Conservation (phyloP, 306 rosid species). For the Vigna reflexopilosa region DNA sequence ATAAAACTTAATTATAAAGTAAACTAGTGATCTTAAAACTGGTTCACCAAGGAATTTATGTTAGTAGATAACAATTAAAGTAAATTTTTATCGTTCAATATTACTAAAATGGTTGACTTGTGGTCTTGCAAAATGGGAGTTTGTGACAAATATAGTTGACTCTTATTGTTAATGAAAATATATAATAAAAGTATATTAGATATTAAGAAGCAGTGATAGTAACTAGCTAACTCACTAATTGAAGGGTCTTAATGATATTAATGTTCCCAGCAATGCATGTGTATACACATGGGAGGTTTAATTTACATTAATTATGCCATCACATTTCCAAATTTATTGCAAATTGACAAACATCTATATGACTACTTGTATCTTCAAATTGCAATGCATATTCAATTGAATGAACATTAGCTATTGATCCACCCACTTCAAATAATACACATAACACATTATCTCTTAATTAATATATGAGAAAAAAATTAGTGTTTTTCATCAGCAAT, state of each 20-base stretch:
- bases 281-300: conserved; percentile 25
- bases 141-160: not conserved
- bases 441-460: not conserved
- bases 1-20: not conserved
- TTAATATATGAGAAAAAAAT: not conserved
- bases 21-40: not conserved
- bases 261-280: conserved; percentile 3
- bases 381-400: not conserved
- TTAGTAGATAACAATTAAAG: too few relatives aligned
- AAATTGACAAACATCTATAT: not conserved
- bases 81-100: not conserved
- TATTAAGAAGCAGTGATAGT: not conserved
- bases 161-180: not conserved
- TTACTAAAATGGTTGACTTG: not conserved
- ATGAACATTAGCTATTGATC: not conserved
- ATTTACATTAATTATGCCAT: not conserved
- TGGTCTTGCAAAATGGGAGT: not conserved
- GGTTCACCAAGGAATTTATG: too few relatives aligned
- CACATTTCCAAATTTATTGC: not conserved
- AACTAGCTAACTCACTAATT: not conserved
- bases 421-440: not conserved
- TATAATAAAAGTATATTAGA: not conserved
- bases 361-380: not conserved
- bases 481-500: too few relatives aligned
- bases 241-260: not conserved